Conservation (phyloP, 495 filamentous ascomycete genomes). For the Neurospora sp. region DNA sequence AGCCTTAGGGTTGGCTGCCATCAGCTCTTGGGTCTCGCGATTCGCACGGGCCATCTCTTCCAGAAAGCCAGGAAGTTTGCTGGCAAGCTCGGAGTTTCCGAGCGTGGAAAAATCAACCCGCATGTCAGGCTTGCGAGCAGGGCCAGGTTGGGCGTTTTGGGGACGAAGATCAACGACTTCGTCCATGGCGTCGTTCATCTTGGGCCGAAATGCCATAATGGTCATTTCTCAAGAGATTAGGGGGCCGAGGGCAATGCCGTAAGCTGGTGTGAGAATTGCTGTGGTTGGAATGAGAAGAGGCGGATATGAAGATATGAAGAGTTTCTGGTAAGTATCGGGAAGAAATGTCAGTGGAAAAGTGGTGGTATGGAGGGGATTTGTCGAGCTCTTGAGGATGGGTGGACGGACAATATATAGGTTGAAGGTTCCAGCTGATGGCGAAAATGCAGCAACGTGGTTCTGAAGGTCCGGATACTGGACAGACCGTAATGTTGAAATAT, state of each 20-base stretch:
- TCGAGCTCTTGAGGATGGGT: background rate
- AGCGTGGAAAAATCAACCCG: slow-evolving; percentile 17
- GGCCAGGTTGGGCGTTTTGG: background rate
- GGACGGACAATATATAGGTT: background rate
- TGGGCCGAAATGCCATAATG: background rate
- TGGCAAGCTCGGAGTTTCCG: slow-evolving; percentile 13
- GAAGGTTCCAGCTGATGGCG: background rate
- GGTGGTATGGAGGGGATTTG: background rate
- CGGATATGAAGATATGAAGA: background rate
- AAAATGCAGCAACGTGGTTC: background rate
- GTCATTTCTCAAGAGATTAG: background rate
- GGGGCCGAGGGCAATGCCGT: background rate
- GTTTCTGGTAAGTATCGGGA: background rate
- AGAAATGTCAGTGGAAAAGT: background rate
- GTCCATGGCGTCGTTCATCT: slow-evolving; percentile 13
- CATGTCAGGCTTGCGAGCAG: slow-evolving; percentile 12
- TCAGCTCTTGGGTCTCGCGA: slow-evolving; percentile 13
- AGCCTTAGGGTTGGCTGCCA: slow-evolving; percentile 13
- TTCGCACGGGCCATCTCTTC: slow-evolving; percentile 19
- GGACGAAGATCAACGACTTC: slow-evolving; percentile 14
- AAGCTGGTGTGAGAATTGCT: background rate
- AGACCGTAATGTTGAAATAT: background rate
- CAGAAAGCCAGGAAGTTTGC: slow-evolving; percentile 18
- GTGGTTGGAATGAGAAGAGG: background rate
- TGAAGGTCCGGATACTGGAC: background rate